Conservation (phyloP, 2,329 filamentous ascomycete genomes). For the Monosporascus sp. region DNA sequence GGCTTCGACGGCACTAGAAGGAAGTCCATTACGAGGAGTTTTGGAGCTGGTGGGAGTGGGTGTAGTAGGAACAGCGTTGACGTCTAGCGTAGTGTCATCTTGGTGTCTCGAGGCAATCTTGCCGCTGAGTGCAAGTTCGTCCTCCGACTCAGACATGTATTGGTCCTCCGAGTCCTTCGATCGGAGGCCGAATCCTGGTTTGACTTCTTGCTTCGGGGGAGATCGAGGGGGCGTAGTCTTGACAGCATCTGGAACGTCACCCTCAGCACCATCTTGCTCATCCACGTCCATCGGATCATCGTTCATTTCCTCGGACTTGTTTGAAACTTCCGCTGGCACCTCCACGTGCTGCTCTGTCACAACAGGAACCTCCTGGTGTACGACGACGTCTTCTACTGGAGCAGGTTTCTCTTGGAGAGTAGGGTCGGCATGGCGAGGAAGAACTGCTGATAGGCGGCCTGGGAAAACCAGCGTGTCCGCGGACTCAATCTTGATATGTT, state of each 20-base stretch:
- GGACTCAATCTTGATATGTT: slow-evolving; percentile 27
- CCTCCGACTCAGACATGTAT: slow-evolving; percentile 47
- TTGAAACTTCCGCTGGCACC: not conserved
- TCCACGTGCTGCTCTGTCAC: not conserved
- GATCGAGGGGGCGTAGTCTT: slow-evolving; percentile 25
- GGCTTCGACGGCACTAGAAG: slow-evolving; percentile 21
- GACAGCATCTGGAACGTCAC: slow-evolving; percentile 6
- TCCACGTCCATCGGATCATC: slow-evolving; percentile 23
- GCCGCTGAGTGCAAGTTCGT: slow-evolving; percentile 38
- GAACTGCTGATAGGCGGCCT: slow-evolving; percentile 39
- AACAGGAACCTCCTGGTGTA: slow-evolving; percentile 5
- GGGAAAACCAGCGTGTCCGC: slow-evolving; percentile 36
- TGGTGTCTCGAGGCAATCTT: slow-evolving; percentile 21
- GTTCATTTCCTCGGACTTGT: slow-evolving; percentile 1
- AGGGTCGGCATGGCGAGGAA: slow-evolving; percentile 39
- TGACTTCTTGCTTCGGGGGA: slow-evolving; percentile 20
- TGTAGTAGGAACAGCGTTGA: slow-evolving; percentile 33
- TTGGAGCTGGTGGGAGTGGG: slow-evolving; percentile 32
- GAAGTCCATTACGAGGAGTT: slow-evolving; percentile 15
- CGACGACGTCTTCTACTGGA: slow-evolving; percentile 3
- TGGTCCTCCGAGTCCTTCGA: slow-evolving; percentile 42
- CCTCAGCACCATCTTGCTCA: slow-evolving; percentile 19
- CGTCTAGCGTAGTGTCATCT: slow-evolving; percentile 19
- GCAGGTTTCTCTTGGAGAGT: slow-evolving; percentile 28
- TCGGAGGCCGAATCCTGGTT: slow-evolving; percentile 38